Base-by-base conservation (phyloP, 345 rosid species). In the Eucalyptus pauciflora region DNA sequence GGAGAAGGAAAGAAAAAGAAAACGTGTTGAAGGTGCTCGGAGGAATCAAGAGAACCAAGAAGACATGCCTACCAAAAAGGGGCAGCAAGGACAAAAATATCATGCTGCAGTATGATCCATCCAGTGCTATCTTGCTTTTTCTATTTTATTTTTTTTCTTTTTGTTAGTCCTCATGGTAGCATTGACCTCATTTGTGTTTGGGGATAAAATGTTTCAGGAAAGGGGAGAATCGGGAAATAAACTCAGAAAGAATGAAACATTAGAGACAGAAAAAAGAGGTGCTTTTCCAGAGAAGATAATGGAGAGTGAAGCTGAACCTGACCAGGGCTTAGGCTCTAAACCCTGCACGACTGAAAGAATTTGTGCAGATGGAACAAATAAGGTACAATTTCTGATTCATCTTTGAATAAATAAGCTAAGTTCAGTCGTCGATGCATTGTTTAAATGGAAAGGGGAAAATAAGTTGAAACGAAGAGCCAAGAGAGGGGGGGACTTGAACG, bases 1-100 rank as follows among this genome's bases (percentile, higher is more conserved):
- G 91, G 95, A 93, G 90, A 98, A 92, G 91, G 98, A 94, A 90
- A 93, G 93, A 89, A 97, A 98, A 89, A 89, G 95, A 88, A 98
- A 93, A 91, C 95, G 95, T 48, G 89, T 94, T 67, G 94, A 94
- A 60, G 97, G 96, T 71, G 89, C 93, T 54, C 91, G 93, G 90
- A 96, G 91, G 93, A 94, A 93, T 90, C 95, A 87, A 87, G 93
- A 87, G 95, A 93, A 88, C 92, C 90, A 56, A 37, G 76, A 89
- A 33, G 97, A 93, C 81, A 94, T 92, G 81, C 91, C 92, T 90
- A 89, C 91, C 52, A 92, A 91, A 90, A 94, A 93, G 91, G 94
- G 91, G 90, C 92, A 88, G 87, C 95, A 92, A 87, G 94, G 92
- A 87, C 69, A 86, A 88, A 96, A 93, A 90, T 62, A 86, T 49